Percentiles rank a stretch among this genome's conserved stretches.
Evolutionary conservation across 768 basidiomycete genomes (phyloP).

Genomic region (Aureoboletus auriporus): DNA sequence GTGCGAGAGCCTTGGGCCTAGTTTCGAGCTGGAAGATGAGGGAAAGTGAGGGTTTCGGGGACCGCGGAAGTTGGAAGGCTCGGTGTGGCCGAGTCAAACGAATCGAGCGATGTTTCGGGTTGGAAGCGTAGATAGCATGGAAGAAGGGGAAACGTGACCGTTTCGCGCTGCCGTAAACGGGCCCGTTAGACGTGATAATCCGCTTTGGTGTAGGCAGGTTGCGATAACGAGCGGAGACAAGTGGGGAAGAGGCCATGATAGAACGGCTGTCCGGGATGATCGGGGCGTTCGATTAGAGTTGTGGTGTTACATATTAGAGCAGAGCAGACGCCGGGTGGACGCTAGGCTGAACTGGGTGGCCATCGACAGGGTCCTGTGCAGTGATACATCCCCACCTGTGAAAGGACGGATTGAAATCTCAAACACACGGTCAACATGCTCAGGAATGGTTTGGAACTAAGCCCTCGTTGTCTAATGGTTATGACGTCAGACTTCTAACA

Average conservation of each 20-base stretch:
- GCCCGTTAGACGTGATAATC: not conserved
- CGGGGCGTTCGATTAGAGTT: no score
- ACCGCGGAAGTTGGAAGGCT: conserved; percentile 1
- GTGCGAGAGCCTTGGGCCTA: not conserved
- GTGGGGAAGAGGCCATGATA: not conserved
- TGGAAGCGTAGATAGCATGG: conserved; percentile 8
- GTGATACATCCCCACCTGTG: no score
- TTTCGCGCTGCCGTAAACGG: conserved; percentile 11
- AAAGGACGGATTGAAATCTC: no score
- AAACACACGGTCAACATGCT: not conserved
- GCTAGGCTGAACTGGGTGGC: no score
- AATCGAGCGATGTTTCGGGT: not conserved
- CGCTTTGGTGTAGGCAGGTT: not conserved
- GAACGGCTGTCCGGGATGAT: not conserved
- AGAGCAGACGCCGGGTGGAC: no score
- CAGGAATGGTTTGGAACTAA: not conserved
- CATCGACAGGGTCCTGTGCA: no score
- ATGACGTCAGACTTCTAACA: conserved; percentile 89
- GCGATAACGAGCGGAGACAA: conserved; percentile 10
- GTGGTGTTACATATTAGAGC: no score
- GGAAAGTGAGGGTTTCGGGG: not conserved
- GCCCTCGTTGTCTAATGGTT: conserved; percentile 88
- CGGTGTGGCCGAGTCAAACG: not conserved
- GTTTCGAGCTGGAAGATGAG: not conserved
- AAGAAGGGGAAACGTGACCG: conserved; percentile 13